phyloP scores from a whole-genome alignment of 768 basidiomycete species.

The Auricularia cornea region DNA sequence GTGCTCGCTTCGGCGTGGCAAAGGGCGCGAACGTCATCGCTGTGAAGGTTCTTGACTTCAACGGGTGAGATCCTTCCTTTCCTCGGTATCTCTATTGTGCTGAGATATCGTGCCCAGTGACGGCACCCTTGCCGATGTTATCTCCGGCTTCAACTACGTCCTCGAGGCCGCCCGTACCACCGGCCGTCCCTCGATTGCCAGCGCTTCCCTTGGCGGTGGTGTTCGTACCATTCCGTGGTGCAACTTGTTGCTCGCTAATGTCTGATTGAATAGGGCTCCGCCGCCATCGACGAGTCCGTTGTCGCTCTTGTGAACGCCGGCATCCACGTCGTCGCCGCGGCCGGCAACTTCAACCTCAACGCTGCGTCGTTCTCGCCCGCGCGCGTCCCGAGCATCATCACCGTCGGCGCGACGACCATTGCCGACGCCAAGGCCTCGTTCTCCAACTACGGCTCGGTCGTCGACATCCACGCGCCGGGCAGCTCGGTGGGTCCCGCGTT shows the following conservation, averaged over 20 bases:
- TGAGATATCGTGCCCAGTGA: not conserved
- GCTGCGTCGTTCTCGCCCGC: slow-evolving; percentile 9
- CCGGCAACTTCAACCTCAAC: slow-evolving; percentile 11
- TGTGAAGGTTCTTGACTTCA: slow-evolving; percentile 5
- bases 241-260: not conserved
- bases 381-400: slow-evolving; percentile 10
- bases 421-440: slow-evolving; percentile 6
- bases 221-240: slow-evolving; percentile 2
- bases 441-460: slow-evolving; percentile 11
- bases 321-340: slow-evolving; percentile 20
- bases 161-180: slow-evolving; percentile 8
- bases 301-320: slow-evolving; percentile 20
- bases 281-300: not conserved
- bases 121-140: slow-evolving; percentile 1
- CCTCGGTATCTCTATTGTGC: not conserved
- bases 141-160: slow-evolving; percentile 29
- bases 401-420: slow-evolving; percentile 10
- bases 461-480: slow-evolving; percentile 22
- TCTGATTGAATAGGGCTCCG: not conserved
- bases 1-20: slow-evolving; percentile 18
- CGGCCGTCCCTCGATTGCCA: slow-evolving; percentile 4
- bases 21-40: slow-evolving; percentile 7
- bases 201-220: not conserved
- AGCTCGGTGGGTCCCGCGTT: not conserved
- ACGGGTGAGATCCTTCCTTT: slow-evolving; percentile 18